phyloP scores from a whole-genome alignment of 495 filamentous ascomycete species.

The Penicillium daleae region DNA sequence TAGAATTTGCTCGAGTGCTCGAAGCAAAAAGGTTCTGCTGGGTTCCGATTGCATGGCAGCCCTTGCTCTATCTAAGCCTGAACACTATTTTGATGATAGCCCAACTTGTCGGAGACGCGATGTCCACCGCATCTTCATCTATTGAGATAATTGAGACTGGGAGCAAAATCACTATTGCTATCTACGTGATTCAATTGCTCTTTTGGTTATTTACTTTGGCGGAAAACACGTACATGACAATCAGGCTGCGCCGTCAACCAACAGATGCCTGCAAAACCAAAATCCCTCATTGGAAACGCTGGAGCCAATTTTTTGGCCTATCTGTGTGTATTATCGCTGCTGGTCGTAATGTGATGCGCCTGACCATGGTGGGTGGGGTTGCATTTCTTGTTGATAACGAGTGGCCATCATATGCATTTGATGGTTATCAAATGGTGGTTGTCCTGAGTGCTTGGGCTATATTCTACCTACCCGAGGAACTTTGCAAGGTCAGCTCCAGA shows the following conservation, averaged over 20 bases:
- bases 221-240: slow-evolving; percentile 13
- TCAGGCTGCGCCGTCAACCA: not conserved
- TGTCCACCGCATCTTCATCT: slow-evolving; percentile 2
- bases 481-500: not conserved
- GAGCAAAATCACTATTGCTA: slow-evolving; percentile 10
- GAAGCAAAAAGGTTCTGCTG: not conserved
- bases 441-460: slow-evolving; percentile 15
- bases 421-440: slow-evolving; percentile 15
- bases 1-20: slow-evolving; percentile 3
- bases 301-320: slow-evolving; percentile 17
- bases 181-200: slow-evolving; percentile 9
- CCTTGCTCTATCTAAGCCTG: not conserved
- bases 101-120: slow-evolving; percentile 6
- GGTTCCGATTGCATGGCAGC: slow-evolving; percentile 3
- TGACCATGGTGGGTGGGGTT: slow-evolving; percentile 12
- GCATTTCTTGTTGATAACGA: slow-evolving; percentile 14
- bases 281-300: slow-evolving; percentile 7
- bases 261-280: not conserved
- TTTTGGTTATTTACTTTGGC: slow-evolving; percentile 12
- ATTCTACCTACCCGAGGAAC: slow-evolving; percentile 13
- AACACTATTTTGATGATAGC: slow-evolving; percentile 9
- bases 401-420: slow-evolving; percentile 20
- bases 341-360: slow-evolving; percentile 17
- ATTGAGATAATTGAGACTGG: not conserved
- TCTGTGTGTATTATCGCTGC: slow-evolving; percentile 10